phyloP scores from a whole-genome alignment of 208 protist genomes.

The Crithidia expoeki region DNA sequence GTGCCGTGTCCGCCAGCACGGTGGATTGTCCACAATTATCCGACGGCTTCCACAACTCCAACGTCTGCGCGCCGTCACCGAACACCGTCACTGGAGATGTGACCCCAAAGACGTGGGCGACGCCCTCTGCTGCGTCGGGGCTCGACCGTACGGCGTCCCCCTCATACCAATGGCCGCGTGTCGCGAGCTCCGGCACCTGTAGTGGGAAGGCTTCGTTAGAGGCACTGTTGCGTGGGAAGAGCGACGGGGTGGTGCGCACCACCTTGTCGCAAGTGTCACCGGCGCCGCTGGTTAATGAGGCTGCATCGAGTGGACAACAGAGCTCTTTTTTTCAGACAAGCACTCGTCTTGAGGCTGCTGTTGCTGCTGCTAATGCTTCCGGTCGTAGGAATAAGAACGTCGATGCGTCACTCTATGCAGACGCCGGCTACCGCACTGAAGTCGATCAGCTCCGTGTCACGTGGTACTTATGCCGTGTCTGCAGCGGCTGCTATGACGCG shows the following conservation, averaged over 20 bases:
- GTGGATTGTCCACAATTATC: constrained; percentile 7
- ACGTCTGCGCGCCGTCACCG: constrained; percentile 4
- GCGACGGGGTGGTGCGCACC: not conserved
- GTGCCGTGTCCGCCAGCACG: not conserved
- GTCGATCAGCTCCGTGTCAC: constrained; percentile 17
- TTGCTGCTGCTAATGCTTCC: not conserved
- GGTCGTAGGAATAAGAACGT: not conserved
- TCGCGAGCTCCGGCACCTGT: not conserved
- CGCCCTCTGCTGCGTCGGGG: not conserved
- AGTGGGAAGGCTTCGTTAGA: not conserved
- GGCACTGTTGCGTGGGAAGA: not conserved
- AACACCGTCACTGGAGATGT: constrained; percentile 6
- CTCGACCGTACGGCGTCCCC: not conserved
- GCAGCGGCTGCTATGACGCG: constrained; percentile 22
- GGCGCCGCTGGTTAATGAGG: not conserved
- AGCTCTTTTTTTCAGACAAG: no score
- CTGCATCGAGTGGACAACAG: no score
- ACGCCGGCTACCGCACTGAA: constrained; percentile 17
- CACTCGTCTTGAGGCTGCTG: not conserved
- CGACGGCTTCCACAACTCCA: not conserved
- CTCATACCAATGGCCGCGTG: not conserved
- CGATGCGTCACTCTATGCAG: constrained; percentile 5
- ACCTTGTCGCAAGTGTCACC: not conserved
- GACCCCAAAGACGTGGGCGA: constrained; percentile 17
- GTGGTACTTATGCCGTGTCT: constrained; percentile 39